Base-by-base conservation (phyloP, 2,329 filamentous ascomycete species). In the Westerdykella sp. region DNA sequence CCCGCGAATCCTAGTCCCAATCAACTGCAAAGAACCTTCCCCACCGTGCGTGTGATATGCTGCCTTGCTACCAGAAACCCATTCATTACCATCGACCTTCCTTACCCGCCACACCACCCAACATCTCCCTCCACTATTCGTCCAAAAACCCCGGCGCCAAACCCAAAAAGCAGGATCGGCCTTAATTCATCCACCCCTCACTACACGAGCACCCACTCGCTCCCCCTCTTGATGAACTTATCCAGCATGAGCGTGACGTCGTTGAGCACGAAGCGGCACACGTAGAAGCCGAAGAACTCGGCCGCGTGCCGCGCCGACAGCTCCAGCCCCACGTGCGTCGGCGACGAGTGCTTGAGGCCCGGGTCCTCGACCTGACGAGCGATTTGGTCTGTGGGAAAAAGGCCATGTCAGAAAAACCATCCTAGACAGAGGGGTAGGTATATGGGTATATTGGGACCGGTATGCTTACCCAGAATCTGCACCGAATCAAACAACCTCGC, bases 211-310 rank as follows among this genome's bases (percentile, higher is more conserved):
- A 96, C 89, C 91, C 91, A 98, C 74, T 98, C 91, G 57, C 85
- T 95, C 18, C 91, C 90, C 53, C 90, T 81, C 75, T 98, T 98
- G 65, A 98, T 84, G 61, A 93, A 97, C 66, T 97, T 98, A 67
- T 98, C 93, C 55, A 98, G 74, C 72, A 98, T 75, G 62, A 93
- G 67, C 32, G 82, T 78, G 48, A 98, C 71, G 66, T 98, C 93
- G 4, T 82, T 76, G 47, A 98, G 73, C n/a, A 90, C 89, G 64
- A 98, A 98, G 14, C 93, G 84, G 68, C 91, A 96, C 22, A 98
- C 78, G 65, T 93, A 97, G 68, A 98, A 96, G 13, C 85, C 90
- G 65, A 98, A 98, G 69, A 98, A 98, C 68, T 98, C 93, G 28
- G 91, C 87, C 6, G 91, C 93, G 66, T 96, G 91, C 34, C 91